Evolutionary conservation across 2,329 filamentous ascomycete species (phyloP).

Genomic region (Didymella arachidicola): DNA sequence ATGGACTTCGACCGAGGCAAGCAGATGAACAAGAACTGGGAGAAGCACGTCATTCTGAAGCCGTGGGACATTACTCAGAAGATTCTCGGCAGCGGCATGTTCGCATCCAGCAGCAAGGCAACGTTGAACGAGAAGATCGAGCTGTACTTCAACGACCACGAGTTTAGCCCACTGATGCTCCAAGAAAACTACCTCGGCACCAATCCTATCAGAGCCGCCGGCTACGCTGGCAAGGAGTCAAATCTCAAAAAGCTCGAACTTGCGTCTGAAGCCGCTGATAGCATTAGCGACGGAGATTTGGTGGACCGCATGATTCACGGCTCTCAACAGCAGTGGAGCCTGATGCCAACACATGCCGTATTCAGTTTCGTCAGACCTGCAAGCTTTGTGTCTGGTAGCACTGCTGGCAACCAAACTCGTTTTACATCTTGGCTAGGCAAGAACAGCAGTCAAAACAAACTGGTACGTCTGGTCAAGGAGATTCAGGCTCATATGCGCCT

Average conservation of each 20-base stretch:
- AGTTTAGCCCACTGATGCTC: constrained; percentile 96
- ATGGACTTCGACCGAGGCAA: constrained; percentile 89
- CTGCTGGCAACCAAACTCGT: constrained; percentile 68
- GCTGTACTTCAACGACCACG: constrained; percentile 98
- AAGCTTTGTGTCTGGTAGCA: constrained; percentile 82
- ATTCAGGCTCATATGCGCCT: constrained; percentile 98
- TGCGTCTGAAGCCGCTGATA: constrained; percentile 86
- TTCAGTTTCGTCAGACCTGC: constrained; percentile 94
- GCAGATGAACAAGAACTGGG: constrained; percentile 96
- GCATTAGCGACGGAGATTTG: constrained; percentile 95
- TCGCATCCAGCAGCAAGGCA: constrained; percentile 80
- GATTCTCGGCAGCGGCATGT: constrained; percentile 87
- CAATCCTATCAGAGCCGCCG: constrained; percentile 71
- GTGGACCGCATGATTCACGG: constrained; percentile 99
- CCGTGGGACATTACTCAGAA: constrained; percentile 98
- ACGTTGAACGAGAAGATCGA: constrained; percentile 98
- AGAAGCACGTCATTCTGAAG: constrained; percentile 95
- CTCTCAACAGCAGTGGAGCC: constrained; percentile 95
- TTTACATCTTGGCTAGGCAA: constrained; percentile 96
- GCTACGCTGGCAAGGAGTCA: constrained; percentile 71
- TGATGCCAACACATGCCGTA: constrained; percentile 95
- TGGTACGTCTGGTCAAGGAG: constrained; percentile 85
- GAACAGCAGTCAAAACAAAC: constrained; percentile 79
- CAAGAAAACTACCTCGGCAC: constrained; percentile 96
- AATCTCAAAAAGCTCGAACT: constrained; percentile 86